Evolutionary conservation across 2,329 filamentous ascomycete species (phyloP).

Genomic region (Westerdykella sp.): DNA sequence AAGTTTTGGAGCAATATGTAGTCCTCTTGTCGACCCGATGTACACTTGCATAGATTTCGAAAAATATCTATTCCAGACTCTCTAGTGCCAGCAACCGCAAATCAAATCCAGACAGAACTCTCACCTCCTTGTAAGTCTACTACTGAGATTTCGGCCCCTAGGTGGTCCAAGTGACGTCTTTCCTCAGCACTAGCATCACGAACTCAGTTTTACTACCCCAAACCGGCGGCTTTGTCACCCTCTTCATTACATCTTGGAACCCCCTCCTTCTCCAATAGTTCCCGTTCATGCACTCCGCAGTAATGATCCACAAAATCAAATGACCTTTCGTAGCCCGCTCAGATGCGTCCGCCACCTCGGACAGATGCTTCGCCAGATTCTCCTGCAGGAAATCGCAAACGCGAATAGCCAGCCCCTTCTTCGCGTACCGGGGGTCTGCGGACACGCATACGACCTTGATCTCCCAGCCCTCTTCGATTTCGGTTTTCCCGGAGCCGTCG

Average conservation of each 20-base stretch:
- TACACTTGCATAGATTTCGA: too few relatives aligned
- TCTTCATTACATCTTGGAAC: slow-evolving; percentile 14
- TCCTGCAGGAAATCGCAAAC: slow-evolving; percentile 10
- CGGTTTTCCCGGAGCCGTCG: slow-evolving; percentile 14
- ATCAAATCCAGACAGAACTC: too few relatives aligned
- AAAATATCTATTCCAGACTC: too few relatives aligned
- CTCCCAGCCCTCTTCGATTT: slow-evolving; percentile 21
- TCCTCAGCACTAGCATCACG: slow-evolving; percentile 19
- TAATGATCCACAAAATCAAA: slow-evolving; percentile 18
- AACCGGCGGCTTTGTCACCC: slow-evolving; percentile 3
- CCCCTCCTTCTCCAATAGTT: slow-evolving; percentile 24
- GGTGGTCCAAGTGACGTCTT: slow-evolving; percentile 3
- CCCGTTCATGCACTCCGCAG: slow-evolving; percentile 20
- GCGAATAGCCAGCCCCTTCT: slow-evolving; percentile 14
- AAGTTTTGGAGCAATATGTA: too few relatives aligned
- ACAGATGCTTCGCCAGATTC: slow-evolving; percentile 4
- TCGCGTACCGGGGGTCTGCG: slow-evolving; percentile 12
- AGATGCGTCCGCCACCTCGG: background rate
- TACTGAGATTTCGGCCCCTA: too few relatives aligned
- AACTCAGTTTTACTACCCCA: slow-evolving; percentile 20
- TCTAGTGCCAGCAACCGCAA: too few relatives aligned
- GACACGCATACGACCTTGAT: slow-evolving; percentile 22
- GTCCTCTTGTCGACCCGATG: too few relatives aligned
- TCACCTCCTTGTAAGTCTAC: too few relatives aligned
- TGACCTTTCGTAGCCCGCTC: slow-evolving; percentile 1